These are phyloP conservation scores for Phytophthora brassicae DNA, from an alignment of 352 stramenopile genomes.

Conservation along the genomic window DNA sequence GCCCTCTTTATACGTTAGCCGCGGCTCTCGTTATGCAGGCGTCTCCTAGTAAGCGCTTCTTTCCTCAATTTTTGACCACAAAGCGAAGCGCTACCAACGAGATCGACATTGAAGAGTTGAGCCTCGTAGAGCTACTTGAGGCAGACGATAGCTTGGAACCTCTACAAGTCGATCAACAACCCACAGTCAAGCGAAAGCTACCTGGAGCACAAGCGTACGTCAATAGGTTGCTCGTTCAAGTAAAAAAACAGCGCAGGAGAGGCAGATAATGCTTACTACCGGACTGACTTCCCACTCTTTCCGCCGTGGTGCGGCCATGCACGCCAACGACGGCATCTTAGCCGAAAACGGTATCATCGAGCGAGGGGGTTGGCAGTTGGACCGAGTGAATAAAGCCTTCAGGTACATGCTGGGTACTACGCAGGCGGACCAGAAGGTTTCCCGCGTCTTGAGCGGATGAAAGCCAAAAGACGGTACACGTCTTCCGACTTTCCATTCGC, in stretches of 20 bases:
- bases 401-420: not conserved
- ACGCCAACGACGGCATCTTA: not conserved
- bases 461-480: not conserved
- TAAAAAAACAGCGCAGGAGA: too few relatives aligned
- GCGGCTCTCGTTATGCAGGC: too few relatives aligned
- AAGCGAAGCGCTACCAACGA: not conserved
- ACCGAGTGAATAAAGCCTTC: not conserved
- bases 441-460: not conserved
- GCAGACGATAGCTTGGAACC: not conserved
- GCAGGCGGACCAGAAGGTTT: not conserved
- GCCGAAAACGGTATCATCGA: not conserved
- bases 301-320: slow-evolving; percentile 3
- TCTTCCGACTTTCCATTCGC: not conserved
- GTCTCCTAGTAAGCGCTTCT: too few relatives aligned
- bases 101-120: too few relatives aligned
- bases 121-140: not conserved
- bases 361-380: not conserved
- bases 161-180: not conserved
- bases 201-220: too few relatives aligned
- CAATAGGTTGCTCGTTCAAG: too few relatives aligned
- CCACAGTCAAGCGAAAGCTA: not conserved
- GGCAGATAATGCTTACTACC: too few relatives aligned
- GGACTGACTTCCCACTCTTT: not conserved
- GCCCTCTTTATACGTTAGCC: slow-evolving; percentile 11
- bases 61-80: too few relatives aligned